Evolutionary conservation across 306 rosid genomes (phyloP).

Genomic region (Gleditsia sinensis): DNA sequence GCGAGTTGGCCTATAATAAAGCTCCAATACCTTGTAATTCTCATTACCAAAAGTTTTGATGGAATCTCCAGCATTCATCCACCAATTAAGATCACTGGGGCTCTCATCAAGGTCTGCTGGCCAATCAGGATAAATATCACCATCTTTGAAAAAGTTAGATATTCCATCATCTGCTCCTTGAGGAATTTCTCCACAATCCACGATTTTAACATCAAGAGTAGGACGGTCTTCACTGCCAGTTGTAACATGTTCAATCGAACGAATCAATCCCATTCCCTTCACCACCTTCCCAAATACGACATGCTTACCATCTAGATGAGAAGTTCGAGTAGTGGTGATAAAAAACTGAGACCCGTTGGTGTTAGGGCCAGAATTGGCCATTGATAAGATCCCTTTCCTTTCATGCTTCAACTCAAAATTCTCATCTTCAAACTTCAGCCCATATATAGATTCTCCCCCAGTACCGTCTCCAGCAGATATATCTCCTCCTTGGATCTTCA

Average conservation of each 20-base stretch:
- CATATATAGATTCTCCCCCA: conserved; percentile 91
- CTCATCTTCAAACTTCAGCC: conserved; percentile 82
- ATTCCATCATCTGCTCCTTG: conserved; percentile 78
- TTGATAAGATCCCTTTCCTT: conserved; percentile 92
- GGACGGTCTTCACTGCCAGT: conserved; percentile 58
- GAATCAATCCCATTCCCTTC: conserved; percentile 91
- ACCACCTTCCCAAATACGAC: conserved; percentile 86
- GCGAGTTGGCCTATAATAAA: conserved; percentile 15
- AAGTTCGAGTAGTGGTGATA: conserved; percentile 77
- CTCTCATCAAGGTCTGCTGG: conserved; percentile 79
- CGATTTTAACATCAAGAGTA: conserved; percentile 50
- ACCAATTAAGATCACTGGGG: conserved; percentile 75
- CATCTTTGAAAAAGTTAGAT: conserved; percentile 82
- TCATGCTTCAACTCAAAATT: conserved; percentile 88
- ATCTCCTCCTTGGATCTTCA: conserved; percentile 94
- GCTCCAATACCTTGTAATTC: conserved; percentile 61
- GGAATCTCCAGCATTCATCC: conserved; percentile 74
- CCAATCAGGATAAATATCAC: conserved; percentile 90
- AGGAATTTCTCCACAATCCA: conserved; percentile 79
- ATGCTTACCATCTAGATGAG: conserved; percentile 88
- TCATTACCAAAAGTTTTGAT: conserved; percentile 79
- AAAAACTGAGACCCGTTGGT: conserved; percentile 93
- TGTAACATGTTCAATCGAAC: conserved; percentile 71
- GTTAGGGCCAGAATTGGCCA: conserved; percentile 85
- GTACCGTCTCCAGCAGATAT: conserved; percentile 92